Percentiles rank a stretch among this genome's conserved stretches.
These are phyloP conservation scores for Apiospora phragmitis DNA, from an alignment of 2,329 filamentous ascomycete species.

Conservation along the genomic window DNA sequence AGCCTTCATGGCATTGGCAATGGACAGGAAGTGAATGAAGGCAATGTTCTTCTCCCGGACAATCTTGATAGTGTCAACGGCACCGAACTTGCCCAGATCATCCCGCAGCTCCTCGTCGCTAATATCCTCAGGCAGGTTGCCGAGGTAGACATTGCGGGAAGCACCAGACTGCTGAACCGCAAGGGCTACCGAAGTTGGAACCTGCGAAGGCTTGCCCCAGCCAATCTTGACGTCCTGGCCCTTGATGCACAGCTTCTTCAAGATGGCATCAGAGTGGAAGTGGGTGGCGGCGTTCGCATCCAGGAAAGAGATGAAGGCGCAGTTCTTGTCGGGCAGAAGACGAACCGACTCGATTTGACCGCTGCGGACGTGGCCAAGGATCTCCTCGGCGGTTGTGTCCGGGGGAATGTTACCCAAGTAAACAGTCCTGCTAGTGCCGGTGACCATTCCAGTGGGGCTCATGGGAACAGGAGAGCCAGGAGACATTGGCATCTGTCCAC, in stretches of 20 bases:
- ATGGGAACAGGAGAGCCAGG: conserved; percentile 76
- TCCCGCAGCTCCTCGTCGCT: conserved; percentile 90
- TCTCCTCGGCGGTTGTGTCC: conserved; percentile 95
- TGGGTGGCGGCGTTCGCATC: conserved; percentile 97
- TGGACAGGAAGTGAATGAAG: conserved; percentile 93
- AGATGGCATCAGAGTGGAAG: conserved; percentile 98
- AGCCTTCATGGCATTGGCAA: conserved; percentile 97
- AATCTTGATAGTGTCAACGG: conserved; percentile 96
- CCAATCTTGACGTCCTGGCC: conserved; percentile 99
- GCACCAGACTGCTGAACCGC: conserved; percentile 97
- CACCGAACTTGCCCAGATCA: conserved; percentile 92
- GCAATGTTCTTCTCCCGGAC: conserved; percentile 97
- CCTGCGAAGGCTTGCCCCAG: conserved; percentile 98
- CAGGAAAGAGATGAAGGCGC: conserved; percentile 98
- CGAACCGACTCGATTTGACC: conserved; percentile 99
- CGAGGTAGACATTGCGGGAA: conserved; percentile 94
- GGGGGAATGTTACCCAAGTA: conserved; percentile 98
- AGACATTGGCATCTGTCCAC: conserved; percentile 58
- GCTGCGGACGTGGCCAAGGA: conserved; percentile 91
- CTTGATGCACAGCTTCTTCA: conserved; percentile 99
- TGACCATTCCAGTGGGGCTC: conserved; percentile 71
- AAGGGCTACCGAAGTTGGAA: conserved; percentile 94
- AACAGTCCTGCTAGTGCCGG: conserved; percentile 91
- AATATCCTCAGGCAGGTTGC: conserved; percentile 88
- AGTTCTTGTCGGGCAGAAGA: conserved; percentile 97